A percentile compares a stretch with the other conserved stretches of the same genome.
Conservation (phyloP, 305 asterid genomes). For the Stenogyne calaminthoides region DNA sequence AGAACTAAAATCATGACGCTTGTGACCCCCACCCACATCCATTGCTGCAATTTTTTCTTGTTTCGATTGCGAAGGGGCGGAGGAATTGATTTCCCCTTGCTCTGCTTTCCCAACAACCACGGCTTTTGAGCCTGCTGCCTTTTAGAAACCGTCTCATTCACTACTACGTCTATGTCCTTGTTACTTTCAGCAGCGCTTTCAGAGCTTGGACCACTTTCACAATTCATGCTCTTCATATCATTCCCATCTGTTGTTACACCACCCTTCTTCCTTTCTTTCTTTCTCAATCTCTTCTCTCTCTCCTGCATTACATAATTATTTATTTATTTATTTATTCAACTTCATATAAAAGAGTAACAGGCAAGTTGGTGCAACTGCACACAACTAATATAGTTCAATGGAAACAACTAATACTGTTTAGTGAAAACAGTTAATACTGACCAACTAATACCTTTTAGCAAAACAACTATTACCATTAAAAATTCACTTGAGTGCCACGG, state of each 20-base stretch:
- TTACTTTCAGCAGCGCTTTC: conserved; percentile 40
- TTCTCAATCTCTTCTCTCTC: conserved; percentile 77
- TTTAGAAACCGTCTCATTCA: conserved; percentile 41
- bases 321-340: background rate
- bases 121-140: conserved; percentile 40
- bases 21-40: conserved; percentile 59
- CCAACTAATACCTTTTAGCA: too few species aligned
- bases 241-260: conserved; percentile 36
- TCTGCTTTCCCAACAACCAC: conserved; percentile 45
- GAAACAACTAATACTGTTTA: too few species aligned
- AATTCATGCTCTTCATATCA: conserved; percentile 34
- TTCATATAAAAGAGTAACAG: background rate
- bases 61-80: conserved; percentile 69
- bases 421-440: too few species aligned
- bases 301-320: conserved; percentile 46
- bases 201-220: conserved; percentile 42
- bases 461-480: too few species aligned
- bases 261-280: conserved; percentile 82
- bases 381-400: too few species aligned
- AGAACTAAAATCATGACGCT: conserved; percentile 45
- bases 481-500: too few species aligned
- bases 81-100: conserved; percentile 64
- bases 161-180: conserved; percentile 45
- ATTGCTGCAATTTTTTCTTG: conserved; percentile 68
- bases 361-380: too few species aligned